These are phyloP conservation scores for Podaxis sp. DNA, from an alignment of 768 basidiomycete genomes.

Conservation along the genomic window DNA sequence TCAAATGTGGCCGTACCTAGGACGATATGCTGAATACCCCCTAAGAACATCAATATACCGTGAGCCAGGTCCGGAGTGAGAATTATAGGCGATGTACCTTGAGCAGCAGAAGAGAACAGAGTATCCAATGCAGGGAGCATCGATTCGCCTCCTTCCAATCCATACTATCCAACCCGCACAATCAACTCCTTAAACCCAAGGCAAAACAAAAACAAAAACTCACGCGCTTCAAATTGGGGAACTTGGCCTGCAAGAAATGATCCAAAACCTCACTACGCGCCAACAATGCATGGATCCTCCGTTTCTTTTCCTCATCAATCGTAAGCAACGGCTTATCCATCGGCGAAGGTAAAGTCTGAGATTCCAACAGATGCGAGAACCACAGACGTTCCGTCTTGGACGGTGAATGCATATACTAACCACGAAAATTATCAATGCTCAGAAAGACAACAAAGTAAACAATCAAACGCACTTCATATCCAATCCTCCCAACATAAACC, in stretches of 20 bases:
- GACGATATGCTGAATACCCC: conserved; percentile 69
- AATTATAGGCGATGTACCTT: conserved; percentile 34
- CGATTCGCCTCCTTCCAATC: conserved; percentile 90
- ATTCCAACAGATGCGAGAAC: conserved; percentile 87
- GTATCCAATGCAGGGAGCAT: conserved; percentile 88
- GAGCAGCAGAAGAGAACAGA: conserved; percentile 67
- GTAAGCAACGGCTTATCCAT: conserved; percentile 31
- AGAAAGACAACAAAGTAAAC: not conserved
- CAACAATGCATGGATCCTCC: conserved; percentile 66
- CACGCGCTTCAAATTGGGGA: conserved; percentile 80
- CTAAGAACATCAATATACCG: conserved; percentile 25
- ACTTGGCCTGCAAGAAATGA: conserved; percentile 82
- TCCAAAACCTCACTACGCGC: conserved; percentile 81
- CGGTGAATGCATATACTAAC: conserved; percentile 80
- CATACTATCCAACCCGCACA: conserved; percentile 50
- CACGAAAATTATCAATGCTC: not conserved
- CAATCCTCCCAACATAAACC: conserved; percentile 83
- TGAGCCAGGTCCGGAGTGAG: not conserved
- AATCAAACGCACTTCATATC: conserved; percentile 61
- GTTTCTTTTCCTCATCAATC: conserved; percentile 39
- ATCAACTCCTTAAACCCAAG: not conserved
- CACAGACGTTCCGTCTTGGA: conserved; percentile 84
- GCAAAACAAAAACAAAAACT: conserved; percentile 17
- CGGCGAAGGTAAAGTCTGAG: conserved; percentile 40
- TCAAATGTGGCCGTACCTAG: conserved; percentile 36